phyloP scores from a whole-genome alignment of 1,139 yeast species.

The Saccharomyces uvarum region DNA sequence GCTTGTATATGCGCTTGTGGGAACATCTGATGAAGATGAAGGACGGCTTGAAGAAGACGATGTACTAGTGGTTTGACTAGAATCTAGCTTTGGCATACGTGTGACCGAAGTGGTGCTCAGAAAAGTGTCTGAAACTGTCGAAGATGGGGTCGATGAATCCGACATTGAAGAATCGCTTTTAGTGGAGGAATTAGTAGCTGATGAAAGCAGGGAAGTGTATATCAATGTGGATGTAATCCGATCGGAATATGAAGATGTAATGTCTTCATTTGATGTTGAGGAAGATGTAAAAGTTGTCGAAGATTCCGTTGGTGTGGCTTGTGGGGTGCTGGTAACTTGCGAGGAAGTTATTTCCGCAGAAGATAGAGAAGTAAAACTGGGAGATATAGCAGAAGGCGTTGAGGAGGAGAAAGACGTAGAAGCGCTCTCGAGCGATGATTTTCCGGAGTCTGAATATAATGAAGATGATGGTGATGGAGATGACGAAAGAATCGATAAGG shows the following conservation, averaged over 20 bases:
- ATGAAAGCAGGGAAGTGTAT: not conserved
- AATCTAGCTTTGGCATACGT: not conserved
- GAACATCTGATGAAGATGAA: not conserved
- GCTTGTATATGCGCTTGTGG: not conserved
- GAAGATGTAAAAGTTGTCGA: not conserved
- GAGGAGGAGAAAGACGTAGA: slow-evolving; percentile 3
- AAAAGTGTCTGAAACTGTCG: not conserved
- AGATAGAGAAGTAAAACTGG: not conserved
- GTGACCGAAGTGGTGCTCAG: not conserved
- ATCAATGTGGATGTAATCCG: not conserved
- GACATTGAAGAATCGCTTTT: not conserved
- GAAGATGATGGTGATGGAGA: not conserved
- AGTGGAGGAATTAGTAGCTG: not conserved
- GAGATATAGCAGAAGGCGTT: not conserved
- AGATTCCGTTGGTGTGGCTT: not conserved
- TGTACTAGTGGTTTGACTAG: not conserved
- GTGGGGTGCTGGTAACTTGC: not conserved
- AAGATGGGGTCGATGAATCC: not conserved
- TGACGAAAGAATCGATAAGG: not conserved
- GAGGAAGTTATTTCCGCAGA: not conserved
- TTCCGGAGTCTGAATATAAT: not conserved
- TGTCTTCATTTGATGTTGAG: not conserved
- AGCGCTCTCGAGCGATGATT: not conserved
- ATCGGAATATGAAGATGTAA: not conserved
- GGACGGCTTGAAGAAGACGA: not conserved